Conservation (phyloP, 441 rosid species). For the Mallotus japonicus region DNA sequence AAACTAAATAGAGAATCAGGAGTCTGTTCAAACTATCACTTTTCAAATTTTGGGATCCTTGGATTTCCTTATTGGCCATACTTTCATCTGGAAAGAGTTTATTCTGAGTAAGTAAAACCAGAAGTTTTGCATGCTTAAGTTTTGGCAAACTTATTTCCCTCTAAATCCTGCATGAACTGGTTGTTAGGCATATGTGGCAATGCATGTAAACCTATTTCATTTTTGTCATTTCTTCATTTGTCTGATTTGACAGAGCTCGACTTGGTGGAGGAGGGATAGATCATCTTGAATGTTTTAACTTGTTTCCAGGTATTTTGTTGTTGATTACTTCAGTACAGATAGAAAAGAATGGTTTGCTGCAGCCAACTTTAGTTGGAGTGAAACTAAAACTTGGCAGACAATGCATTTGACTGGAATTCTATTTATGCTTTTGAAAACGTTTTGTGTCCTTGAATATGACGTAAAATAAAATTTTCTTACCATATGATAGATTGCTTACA, state of each 20-base stretch:
- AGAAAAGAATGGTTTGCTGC: background rate
- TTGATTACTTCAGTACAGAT: background rate
- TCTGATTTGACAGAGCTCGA: slow-evolving; percentile 49
- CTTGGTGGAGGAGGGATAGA: slow-evolving; percentile 39
- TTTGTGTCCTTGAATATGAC: background rate
- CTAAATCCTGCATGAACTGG: background rate
- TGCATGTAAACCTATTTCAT: slow-evolving; percentile 10
- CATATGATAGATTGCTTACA: background rate
- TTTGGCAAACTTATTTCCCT: background rate
- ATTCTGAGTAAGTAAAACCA: slow-evolving; percentile 54
- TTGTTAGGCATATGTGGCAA: background rate
- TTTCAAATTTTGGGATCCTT: slow-evolving; percentile 73
- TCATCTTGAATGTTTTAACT: slow-evolving; percentile 52
- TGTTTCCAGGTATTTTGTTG: slow-evolving; percentile 66
- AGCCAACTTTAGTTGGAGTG: background rate
- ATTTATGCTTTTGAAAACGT: background rate
- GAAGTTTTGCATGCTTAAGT: slow-evolving; percentile 1
- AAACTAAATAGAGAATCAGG: slow-evolving; percentile 61
- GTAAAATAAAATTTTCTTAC: background rate
- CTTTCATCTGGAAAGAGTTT: slow-evolving; percentile 65
- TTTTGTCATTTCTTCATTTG: slow-evolving; percentile 10
- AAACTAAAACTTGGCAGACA: background rate
- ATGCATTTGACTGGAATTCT: background rate
- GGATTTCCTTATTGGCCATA: slow-evolving; percentile 90
- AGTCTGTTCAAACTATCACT: slow-evolving; percentile 50